Conservation (phyloP, 164 flowering plant genomes). For the Vitis amurensis region DNA sequence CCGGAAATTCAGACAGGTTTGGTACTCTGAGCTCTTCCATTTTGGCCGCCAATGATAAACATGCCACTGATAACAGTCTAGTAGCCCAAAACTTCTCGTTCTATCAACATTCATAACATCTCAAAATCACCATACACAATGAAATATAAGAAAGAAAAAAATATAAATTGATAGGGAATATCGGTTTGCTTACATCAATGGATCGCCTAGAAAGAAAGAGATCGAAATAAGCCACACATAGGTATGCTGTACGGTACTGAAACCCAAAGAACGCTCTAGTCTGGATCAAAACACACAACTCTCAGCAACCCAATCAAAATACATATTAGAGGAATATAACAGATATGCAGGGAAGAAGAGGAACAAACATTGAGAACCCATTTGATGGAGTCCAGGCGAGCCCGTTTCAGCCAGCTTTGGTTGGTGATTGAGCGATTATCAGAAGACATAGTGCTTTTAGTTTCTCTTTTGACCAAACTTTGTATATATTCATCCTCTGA, state of each 20-base stretch:
- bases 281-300: conserved; percentile 34
- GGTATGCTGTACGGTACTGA: conserved; percentile 53
- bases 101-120: conserved; percentile 27
- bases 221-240: conserved; percentile 61
- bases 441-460: background rate
- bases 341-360: background rate
- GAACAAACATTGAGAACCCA: conserved; percentile 67
- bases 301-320: background rate
- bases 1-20: conserved; percentile 12
- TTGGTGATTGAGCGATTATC: background rate
- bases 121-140: background rate
- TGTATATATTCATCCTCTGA: conserved; percentile 56
- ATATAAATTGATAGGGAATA: background rate
- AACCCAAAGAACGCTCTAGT: conserved; percentile 47
- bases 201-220: conserved; percentile 49
- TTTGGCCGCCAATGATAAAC: conserved; percentile 49
- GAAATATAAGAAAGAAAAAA: background rate
- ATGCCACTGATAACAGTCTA: conserved; percentile 58
- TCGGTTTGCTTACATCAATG: conserved; percentile 46
- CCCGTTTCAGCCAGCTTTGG: conserved; percentile 43
- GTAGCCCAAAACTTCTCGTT: conserved; percentile 57
- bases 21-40: conserved; percentile 36
- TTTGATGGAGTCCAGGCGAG: conserved; percentile 55
- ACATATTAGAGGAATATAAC: background rate
- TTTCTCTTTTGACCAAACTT: conserved; percentile 45